Conservation (phyloP, 2,329 filamentous ascomycete genomes). For the Ceratocystis diversiconidia region DNA sequence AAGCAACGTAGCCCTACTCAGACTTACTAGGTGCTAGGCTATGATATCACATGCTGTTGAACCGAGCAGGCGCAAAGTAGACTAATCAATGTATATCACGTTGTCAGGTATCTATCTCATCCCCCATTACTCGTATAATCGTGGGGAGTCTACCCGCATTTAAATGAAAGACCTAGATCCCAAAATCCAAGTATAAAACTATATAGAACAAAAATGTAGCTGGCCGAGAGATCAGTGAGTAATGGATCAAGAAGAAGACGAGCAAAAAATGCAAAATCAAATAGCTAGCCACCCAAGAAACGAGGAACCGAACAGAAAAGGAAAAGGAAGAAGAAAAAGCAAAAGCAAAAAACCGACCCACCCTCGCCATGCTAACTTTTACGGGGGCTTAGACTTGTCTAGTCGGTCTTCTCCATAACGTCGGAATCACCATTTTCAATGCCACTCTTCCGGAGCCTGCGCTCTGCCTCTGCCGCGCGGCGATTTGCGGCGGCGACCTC, state of each 20-base stretch:
- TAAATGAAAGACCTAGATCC: not conserved
- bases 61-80: no score
- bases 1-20: no score
- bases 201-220: not conserved
- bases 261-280: not conserved
- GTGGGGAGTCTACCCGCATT: not conserved
- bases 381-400: not conserved
- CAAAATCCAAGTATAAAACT: not conserved
- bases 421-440: conserved; percentile 23
- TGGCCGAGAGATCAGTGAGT: not conserved
- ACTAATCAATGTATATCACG: not conserved
- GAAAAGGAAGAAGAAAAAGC: not conserved
- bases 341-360: not conserved
- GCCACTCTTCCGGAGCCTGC: conserved; percentile 32
- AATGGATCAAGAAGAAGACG: not conserved
- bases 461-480: conserved; percentile 51
- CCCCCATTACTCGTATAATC: not conserved
- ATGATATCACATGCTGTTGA: no score
- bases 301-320: not conserved
- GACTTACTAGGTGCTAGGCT: no score
- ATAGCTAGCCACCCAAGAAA: not conserved
- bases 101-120: not conserved
- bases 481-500: conserved; percentile 53
- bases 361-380: no score
- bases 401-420: conserved; percentile 20